A percentile compares a stretch with the other conserved stretches of the same genome.
Evolutionary conservation across 1,284 basidiomycete species (phyloP).

Genomic region (Pyrrhoderma noxium): DNA sequence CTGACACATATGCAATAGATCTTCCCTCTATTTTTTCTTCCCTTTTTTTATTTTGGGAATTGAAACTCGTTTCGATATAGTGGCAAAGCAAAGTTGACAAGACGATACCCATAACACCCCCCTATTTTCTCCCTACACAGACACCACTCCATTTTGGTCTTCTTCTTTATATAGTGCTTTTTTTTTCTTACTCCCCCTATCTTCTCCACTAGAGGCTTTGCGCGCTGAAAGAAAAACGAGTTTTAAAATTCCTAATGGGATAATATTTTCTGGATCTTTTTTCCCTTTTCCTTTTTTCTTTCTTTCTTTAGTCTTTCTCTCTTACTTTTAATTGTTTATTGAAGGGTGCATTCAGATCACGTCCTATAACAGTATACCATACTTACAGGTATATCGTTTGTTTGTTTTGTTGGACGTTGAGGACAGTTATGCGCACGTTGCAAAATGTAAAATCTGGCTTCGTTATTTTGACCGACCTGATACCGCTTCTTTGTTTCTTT

Average conservation of each 20-base stretch:
- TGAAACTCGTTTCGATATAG: background rate
- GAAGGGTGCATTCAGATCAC: background rate
- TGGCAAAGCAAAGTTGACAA: background rate
- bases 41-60: background rate
- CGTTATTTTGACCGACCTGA: background rate
- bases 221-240: too few species aligned
- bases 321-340: background rate
- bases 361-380: background rate
- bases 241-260: too few species aligned
- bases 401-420: background rate
- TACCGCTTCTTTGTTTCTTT: conserved; percentile 2
- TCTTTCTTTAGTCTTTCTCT: background rate
- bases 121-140: too few species aligned
- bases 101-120: too few species aligned
- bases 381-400: background rate
- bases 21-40: background rate
- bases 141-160: too few species aligned
- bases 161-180: too few species aligned
- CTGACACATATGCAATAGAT: conserved; percentile 50
- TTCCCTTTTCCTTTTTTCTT: background rate
- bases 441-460: too few species aligned
- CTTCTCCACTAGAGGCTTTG: too few species aligned
- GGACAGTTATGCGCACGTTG: too few species aligned
- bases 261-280: background rate
- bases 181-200: too few species aligned